Evolutionary conservation across 805 yeast genomes (phyloP).

Genomic region (Wickerhamiella sorbophila): DNA sequence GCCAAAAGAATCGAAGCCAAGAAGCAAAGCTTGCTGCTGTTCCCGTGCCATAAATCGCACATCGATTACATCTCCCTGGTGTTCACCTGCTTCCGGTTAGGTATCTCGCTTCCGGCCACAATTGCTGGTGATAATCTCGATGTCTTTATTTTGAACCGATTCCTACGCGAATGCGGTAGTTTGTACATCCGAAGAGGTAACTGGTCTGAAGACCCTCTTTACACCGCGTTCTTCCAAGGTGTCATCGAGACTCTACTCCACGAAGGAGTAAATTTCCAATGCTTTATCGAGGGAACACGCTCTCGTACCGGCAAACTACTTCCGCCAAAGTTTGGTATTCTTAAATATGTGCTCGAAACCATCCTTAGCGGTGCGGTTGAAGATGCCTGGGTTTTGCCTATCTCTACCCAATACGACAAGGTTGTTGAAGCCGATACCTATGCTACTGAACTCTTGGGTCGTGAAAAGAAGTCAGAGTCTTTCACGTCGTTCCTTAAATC

Average conservation of each 20-base stretch:
- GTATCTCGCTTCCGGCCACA: slow-evolving; percentile 40
- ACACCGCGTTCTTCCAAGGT: slow-evolving; percentile 29
- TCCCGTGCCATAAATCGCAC: slow-evolving; percentile 52
- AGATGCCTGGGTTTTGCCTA: slow-evolving; percentile 37
- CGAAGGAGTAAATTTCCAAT: slow-evolving; percentile 39
- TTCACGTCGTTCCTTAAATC: slow-evolving; percentile 27
- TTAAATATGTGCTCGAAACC: slow-evolving; percentile 37
- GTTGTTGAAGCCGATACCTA: slow-evolving; percentile 42
- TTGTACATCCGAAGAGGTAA: slow-evolving; percentile 41
- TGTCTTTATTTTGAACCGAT: slow-evolving; percentile 39
- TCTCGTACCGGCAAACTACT: slow-evolving; percentile 52
- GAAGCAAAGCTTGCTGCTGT: slow-evolving; percentile 29
- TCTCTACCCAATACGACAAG: slow-evolving; percentile 45
- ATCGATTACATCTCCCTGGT: slow-evolving; percentile 47
- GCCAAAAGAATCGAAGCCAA: slow-evolving; percentile 25
- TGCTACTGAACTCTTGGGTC: slow-evolving; percentile 41
- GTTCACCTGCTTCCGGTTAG: slow-evolving; percentile 38
- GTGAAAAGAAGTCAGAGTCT: slow-evolving; percentile 41
- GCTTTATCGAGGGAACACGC: slow-evolving; percentile 53
- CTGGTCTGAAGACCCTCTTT: slow-evolving; percentile 29
- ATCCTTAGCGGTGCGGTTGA: slow-evolving; percentile 30
- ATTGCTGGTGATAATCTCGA: slow-evolving; percentile 56
- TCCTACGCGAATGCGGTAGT: slow-evolving; percentile 40
- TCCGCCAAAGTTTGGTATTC: slow-evolving; percentile 47
- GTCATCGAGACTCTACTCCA: slow-evolving; percentile 36